phyloP scores from a whole-genome alignment of 2,329 filamentous ascomycete species.

The Penicillium sp. region DNA sequence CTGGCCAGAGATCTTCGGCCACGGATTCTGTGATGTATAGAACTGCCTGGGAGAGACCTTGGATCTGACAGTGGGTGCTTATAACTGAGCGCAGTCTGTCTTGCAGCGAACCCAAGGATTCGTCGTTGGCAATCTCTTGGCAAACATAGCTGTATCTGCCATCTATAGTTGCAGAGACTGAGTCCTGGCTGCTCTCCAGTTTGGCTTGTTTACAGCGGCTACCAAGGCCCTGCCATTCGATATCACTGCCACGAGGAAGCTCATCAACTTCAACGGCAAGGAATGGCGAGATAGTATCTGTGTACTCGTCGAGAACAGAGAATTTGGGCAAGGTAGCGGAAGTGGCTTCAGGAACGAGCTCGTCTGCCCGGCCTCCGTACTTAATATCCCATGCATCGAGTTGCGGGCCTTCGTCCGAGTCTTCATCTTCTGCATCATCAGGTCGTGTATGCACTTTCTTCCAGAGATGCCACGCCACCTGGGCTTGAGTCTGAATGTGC shows the following conservation, averaged over 20 bases:
- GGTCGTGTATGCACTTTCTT: conserved; percentile 33
- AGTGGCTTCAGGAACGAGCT: conserved; percentile 29
- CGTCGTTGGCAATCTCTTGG: conserved; percentile 31
- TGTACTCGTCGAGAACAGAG: conserved; percentile 20
- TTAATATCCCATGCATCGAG: conserved; percentile 53
- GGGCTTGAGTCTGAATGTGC: conserved; percentile 35
- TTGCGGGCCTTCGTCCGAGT: conserved; percentile 51
- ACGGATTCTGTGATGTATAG: conserved; percentile 38
- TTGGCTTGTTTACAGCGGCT: conserved; percentile 42
- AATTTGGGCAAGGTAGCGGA: conserved; percentile 27
- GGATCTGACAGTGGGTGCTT: conserved; percentile 14
- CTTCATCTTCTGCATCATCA: conserved; percentile 28
- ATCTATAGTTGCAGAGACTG: conserved; percentile 23
- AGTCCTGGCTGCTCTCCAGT: conserved; percentile 20
- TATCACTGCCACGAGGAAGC: conserved; percentile 69
- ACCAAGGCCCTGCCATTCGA: conserved; percentile 83
- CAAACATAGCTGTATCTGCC: conserved; percentile 27
- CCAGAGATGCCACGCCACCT: conserved; percentile 49
- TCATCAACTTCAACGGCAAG: conserved; percentile 74
- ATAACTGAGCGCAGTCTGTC: conserved; percentile 26
- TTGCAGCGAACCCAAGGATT: conserved; percentile 19
- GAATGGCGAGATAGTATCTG: conserved; percentile 59
- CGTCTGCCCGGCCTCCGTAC: conserved; percentile 56
- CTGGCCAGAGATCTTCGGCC: conserved; percentile 22
- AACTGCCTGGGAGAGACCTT: conserved; percentile 27